Conservation (phyloP, 2,329 filamentous ascomycete species). For the Epichloe gansuensis region DNA sequence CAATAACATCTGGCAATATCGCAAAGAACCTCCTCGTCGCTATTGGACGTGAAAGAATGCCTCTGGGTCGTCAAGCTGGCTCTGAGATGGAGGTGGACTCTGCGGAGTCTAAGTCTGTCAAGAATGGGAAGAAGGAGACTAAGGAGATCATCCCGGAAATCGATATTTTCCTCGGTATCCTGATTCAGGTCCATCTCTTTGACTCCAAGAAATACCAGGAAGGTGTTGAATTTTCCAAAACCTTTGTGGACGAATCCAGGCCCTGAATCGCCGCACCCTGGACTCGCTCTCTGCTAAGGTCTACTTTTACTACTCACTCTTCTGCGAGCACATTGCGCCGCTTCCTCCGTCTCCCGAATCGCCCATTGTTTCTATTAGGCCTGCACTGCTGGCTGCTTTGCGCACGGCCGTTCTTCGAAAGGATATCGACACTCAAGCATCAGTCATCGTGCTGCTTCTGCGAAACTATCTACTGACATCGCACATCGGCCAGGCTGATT, state of each 20-base stretch:
- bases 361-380: conserved; percentile 74
- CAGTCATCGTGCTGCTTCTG: conserved; percentile 86
- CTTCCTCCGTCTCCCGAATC: conserved; percentile 82
- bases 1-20: conserved; percentile 46
- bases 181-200: conserved; percentile 77
- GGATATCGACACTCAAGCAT: conserved; percentile 93
- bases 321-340: conserved; percentile 82
- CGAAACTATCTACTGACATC: conserved; percentile 94
- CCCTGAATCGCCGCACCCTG: conserved; percentile 82
- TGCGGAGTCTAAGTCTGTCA: conserved; percentile 38
- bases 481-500: conserved; percentile 91
- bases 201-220: conserved; percentile 72
- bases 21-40: conserved; percentile 60
- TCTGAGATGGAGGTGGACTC: conserved; percentile 64
- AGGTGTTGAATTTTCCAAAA: conserved; percentile 76
- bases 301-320: conserved; percentile 96
- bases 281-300: conserved; percentile 90
- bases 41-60: conserved; percentile 53
- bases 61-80: conserved; percentile 44
- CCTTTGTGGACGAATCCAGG: conserved; percentile 74
- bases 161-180: conserved; percentile 77
- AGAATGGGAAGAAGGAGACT: conserved; percentile 52
- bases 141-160: conserved; percentile 80
- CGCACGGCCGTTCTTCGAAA: conserved; percentile 93
- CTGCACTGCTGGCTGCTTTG: conserved; percentile 74